Percentiles rank a stretch among this genome's conserved stretches.
Conservation (phyloP, 2,329 filamentous ascomycete genomes). For the Fusarium ambrosium region DNA sequence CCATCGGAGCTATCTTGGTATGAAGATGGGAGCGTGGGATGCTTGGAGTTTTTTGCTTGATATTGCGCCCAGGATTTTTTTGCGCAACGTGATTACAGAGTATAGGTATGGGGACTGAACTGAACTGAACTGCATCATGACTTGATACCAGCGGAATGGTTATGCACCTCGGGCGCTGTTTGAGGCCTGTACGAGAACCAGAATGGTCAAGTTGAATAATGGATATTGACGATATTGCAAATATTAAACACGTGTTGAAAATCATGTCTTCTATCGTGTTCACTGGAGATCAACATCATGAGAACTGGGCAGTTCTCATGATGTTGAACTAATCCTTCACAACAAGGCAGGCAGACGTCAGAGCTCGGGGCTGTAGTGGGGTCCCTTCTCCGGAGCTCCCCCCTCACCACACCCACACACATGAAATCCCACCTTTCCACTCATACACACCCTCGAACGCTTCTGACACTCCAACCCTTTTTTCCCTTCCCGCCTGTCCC, state of each 20-base stretch:
- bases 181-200: neutral
- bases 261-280: neutral
- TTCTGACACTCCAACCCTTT: slow-evolving; percentile 5
- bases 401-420: slow-evolving; percentile 17
- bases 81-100: slow-evolving; percentile 18
- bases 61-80: neutral
- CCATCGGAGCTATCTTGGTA: neutral
- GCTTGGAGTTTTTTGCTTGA: slow-evolving; percentile 2
- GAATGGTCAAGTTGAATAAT: neutral
- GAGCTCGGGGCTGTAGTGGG: slow-evolving; percentile 36
- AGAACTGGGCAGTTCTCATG: neutral
- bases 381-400: slow-evolving; percentile 30
- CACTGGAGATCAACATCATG: neutral
- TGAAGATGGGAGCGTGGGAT: neutral
- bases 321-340: slow-evolving; percentile 17
- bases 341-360: slow-evolving; percentile 27
- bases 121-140: slow-evolving; percentile 25
- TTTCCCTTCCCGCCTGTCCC: neutral
- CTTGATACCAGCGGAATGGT: slow-evolving; percentile 28
- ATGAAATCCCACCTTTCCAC: slow-evolving; percentile 32
- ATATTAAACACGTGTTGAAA: neutral
- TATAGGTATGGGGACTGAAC: slow-evolving; percentile 2
- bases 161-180: neutral
- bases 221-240: neutral
- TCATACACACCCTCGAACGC: slow-evolving; percentile 15